Evolutionary conservation across 2,329 filamentous ascomycete genomes (phyloP), one percentile per base, ranked within the genome.

Genomic region (Daldinia sp.): DNA sequence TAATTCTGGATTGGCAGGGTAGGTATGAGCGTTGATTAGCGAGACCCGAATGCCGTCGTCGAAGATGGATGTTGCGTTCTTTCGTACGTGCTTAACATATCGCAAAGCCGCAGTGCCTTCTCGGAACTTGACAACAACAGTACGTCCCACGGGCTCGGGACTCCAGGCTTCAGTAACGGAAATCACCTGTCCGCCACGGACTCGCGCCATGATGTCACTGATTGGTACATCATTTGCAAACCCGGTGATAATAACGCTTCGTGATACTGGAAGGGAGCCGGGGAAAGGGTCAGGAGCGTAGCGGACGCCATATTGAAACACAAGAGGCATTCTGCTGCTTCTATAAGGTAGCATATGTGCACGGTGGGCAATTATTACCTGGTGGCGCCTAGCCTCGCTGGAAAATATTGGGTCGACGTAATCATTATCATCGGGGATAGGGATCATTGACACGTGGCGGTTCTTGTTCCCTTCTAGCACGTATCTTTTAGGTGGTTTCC

Each of bases 71-170:
- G 13, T 1, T 3, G 12, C n/a, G 7, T 63, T 28, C 13, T 33
- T 15, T 13, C 33, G 15, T 23, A 60, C 50, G n/a, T 64, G 61
- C 3, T 46, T 5, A 2, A 50, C 48, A n/a, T 67, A 72, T 0
- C 5, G 10, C 5, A 7, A 26, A 39, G 51, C 51, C 1, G 28
- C 46, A 2, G 28, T 6, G 46, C 6, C 12, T 6, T 51, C 46
- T 18, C 26, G 28, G 5, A 51, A 51, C 26, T 33, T 26, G 3
- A 50, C 46, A 28, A 33, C 15, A 6, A 51, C 26, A 9, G 26
- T 51, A 18, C 23, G 46, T n/a, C 46, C 46, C 1, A 51, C 46
- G 6, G 46, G 46, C 3, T 30, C 26, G 6, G 46, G 46, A 18
- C 46, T 51, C 46, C 9, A 30, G 18, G 46, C 46, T 51, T 2